phyloP scores from a whole-genome alignment of 768 basidiomycete genomes.

The Daedaleopsis nitida region DNA sequence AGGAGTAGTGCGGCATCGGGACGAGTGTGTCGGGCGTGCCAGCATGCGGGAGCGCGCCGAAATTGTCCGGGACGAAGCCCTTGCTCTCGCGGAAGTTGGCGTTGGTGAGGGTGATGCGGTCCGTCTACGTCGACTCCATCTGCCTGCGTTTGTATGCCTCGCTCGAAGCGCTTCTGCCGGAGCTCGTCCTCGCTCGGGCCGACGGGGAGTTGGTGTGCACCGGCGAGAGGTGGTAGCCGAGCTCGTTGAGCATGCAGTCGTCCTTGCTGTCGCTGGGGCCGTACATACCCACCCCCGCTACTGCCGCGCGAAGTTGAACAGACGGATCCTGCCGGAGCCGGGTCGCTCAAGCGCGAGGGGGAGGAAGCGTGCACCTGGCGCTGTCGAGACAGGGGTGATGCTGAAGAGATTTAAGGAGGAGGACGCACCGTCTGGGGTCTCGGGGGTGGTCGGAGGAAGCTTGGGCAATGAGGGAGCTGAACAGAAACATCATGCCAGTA shows the following conservation, averaged over 20 bases:
- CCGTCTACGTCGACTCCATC: slow-evolving; percentile 36
- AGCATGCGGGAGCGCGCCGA: slow-evolving; percentile 5
- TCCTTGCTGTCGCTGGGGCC: slow-evolving; percentile 16
- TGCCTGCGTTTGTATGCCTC: slow-evolving; percentile 38
- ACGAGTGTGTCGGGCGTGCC: slow-evolving; percentile 9
- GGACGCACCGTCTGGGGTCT: slow-evolving; percentile 64
- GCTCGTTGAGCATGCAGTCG: slow-evolving; percentile 37
- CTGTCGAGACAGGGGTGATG: slow-evolving; percentile 52
- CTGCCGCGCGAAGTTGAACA: slow-evolving; percentile 32
- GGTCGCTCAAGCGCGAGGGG: slow-evolving; percentile 71
- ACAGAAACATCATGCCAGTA: too few relatives aligned
- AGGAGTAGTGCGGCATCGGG: background rate
- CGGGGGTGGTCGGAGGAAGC: slow-evolving; percentile 50
- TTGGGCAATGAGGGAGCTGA: slow-evolving; percentile 67
- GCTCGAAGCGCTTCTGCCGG: slow-evolving; percentile 40
- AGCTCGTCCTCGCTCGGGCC: slow-evolving; percentile 42
- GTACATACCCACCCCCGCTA: slow-evolving; percentile 18
- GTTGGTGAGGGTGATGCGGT: slow-evolving; percentile 32
- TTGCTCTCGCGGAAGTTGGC: background rate
- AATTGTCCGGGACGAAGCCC: slow-evolving; percentile 23
- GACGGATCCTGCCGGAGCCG: slow-evolving; percentile 56
- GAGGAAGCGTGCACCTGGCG: slow-evolving; percentile 65
- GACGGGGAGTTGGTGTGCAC: slow-evolving; percentile 10
- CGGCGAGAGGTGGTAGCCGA: slow-evolving; percentile 4
- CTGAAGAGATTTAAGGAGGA: slow-evolving; percentile 73